Base-by-base conservation (phyloP, 1,284 basidiomycete species). In the Xanthoconium separans region DNA sequence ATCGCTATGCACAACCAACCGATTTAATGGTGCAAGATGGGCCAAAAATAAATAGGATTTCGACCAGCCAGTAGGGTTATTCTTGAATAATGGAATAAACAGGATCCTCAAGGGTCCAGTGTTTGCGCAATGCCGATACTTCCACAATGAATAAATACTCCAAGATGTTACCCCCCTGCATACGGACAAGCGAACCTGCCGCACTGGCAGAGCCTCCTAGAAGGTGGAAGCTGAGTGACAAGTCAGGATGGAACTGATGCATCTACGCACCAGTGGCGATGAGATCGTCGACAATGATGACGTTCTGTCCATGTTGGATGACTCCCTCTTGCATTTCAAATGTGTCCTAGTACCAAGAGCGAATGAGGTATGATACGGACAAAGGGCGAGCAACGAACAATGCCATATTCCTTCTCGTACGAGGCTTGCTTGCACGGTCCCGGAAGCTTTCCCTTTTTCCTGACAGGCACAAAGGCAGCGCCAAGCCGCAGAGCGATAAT, bases 141-240 rank as follows among this genome's bases (percentile, higher is more conserved):
- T 94, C 92, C 60, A 98, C 89, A 69, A 98, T 87, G 77, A 99
- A 99, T 62, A 99, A 75, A 76, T 98, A 98, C 74, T 98, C 93
- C 53, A 97, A 73, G 31, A 90, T 89, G 61, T 86, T 87, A 53
- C 88, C 93, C 37, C 93, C 93, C 60, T 85, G 81, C 73, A 91
- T 85, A 31, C 81, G 76, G 56, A 99, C 86, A 27, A 99, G 88
- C 62, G 97, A 84, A 51, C 95, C 95, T 10, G 97, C 95, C 2
- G 95, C 95, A 60, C 85, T 87, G 4, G 97, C 97, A 16, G 95
- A 98, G 8, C 97, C 97, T 57, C 94, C 93, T 93, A 22, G 12
- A 50, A 8, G 33, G 16, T 24, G 50, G 41, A 36, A 22, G 36
- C 22, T 54, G 55, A 58, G 46, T 9, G 36, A 53, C 37, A 30